Evolutionary conservation across 1,284 basidiomycete species (phyloP).

Genomic region (Cryptococcus deneoformans): DNA sequence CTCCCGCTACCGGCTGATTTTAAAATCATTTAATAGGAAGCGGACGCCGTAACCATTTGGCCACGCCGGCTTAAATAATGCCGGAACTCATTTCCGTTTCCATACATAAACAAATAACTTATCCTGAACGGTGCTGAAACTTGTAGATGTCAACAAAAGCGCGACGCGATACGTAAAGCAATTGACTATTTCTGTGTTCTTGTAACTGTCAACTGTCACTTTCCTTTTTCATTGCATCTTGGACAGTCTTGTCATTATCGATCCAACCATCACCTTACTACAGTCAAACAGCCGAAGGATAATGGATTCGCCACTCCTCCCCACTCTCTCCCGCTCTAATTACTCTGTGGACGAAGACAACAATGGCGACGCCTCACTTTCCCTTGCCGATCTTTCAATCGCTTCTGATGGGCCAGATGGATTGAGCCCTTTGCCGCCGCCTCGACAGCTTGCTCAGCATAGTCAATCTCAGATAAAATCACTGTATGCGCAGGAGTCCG

Average conservation of each 20-base stretch:
- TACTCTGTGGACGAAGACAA: not conserved
- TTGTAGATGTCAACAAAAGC: no score
- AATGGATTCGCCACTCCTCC: constrained; percentile 17
- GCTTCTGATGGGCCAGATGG: not conserved
- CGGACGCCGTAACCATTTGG: not conserved
- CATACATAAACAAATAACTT: no score
- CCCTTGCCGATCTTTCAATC: not conserved
- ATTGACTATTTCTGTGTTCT: no score
- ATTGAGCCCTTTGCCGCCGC: not conserved
- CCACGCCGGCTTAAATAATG: not conserved
- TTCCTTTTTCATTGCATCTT: no score
- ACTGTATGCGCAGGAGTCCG: no score
- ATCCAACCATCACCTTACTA: no score
- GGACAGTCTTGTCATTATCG: no score
- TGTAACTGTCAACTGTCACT: not conserved
- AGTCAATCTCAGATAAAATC: no score
- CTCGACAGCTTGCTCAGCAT: not conserved
- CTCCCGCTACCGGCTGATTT: not conserved
- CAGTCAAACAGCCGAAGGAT: no score
- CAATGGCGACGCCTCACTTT: not conserved
- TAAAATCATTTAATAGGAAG: not conserved
- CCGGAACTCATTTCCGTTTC: not conserved
- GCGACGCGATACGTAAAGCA: no score
- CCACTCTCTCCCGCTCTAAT: constrained; percentile 1
- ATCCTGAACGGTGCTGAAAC: no score